Evolutionary conservation across 2,329 filamentous ascomycete species (phyloP), one percentile per base, ranked within the genome.

Genomic region (Cladorrhinum sp.): DNA sequence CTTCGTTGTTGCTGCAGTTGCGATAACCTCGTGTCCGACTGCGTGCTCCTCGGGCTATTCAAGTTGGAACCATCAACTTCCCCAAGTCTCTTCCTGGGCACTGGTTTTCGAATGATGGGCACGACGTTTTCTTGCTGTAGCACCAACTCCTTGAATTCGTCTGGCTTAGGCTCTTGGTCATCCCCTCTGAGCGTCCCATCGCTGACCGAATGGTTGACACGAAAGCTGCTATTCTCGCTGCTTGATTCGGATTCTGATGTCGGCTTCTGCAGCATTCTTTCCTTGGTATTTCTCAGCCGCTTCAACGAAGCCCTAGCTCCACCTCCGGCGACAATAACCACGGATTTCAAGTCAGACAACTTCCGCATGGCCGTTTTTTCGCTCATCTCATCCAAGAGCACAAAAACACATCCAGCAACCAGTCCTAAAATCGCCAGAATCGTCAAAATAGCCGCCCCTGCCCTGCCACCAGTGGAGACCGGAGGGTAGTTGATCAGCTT

Each of bases 401-500:
- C 73, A 73, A 79, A 83, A 5, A 75, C 50, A 6, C 79, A 68
- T n/a, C 84, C 84, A 1, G 78, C 78, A 23, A 87, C 62, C 41
- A 90, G 75, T 6, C 78, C 74, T 5, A 80, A 68, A 1, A 91
- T 70, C 2, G 88, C 72, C 5, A 86, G 53, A 2, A 84, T 74
- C 1, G 85, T 89, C 57, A 67, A 62, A 2, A 67, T 58, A 16
- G 51, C 62, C 0, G 69, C 69, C 10, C 89, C 91, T 6, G 84
- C 88, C 63, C 78, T 84, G 69, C 93, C 90, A 7, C 80, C 85
- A 1, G 78, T 79, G 2, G 83, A 84, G 32, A 87, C 79, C 1
- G 74, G 69, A 1, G 68, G 66, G 20, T 77, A 70, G 20, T 61
- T 62, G 45, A 61, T 64, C 27, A 61, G 16, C 9, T 13, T 24